phyloP scores from a whole-genome alignment of 2,329 filamentous ascomycete species.

The Helicocarpus griseus region DNA sequence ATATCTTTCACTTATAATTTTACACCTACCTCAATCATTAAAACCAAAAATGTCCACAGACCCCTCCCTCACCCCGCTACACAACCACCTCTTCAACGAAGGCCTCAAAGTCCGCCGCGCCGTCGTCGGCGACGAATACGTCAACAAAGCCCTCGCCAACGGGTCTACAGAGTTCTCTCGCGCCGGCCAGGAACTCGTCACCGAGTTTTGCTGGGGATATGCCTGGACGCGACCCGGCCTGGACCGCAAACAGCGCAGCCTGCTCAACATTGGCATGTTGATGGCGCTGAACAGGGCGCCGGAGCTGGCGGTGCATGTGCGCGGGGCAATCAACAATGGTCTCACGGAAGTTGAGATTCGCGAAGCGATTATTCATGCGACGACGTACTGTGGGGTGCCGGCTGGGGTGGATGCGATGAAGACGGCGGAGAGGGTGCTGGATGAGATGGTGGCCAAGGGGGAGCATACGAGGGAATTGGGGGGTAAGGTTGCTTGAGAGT shows the following conservation, averaged over 20 bases:
- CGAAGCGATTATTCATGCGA: slow-evolving; percentile 45
- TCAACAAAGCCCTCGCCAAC: slow-evolving; percentile 47
- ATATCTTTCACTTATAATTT: not conserved
- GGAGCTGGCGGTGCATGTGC: slow-evolving; percentile 53
- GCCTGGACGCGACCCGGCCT: slow-evolving; percentile 56
- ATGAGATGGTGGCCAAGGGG: slow-evolving; percentile 41
- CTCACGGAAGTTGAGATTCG: slow-evolving; percentile 53
- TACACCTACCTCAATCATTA: not conserved
- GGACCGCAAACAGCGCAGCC: slow-evolving; percentile 49
- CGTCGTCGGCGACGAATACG: slow-evolving; percentile 54
- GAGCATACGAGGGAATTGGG: slow-evolving; percentile 21
- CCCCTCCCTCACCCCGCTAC: slow-evolving; percentile 31
- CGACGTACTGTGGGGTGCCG: slow-evolving; percentile 45
- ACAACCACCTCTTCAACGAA: slow-evolving; percentile 51
- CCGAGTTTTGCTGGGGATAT: slow-evolving; percentile 55
- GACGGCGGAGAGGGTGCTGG: slow-evolving; percentile 41
- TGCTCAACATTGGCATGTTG: slow-evolving; percentile 58
- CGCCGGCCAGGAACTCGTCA: slow-evolving; percentile 54
- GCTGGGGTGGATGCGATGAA: slow-evolving; percentile 47
- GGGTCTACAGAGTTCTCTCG: slow-evolving; percentile 50
- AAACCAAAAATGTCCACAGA: slow-evolving; percentile 29
- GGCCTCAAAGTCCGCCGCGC: slow-evolving; percentile 51
- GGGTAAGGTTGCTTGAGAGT: not conserved
- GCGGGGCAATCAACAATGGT: slow-evolving; percentile 55
- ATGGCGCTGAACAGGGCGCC: slow-evolving; percentile 50